Conservation (phyloP, 768 basidiomycete genomes). For the Lactarius sanguifluus region DNA sequence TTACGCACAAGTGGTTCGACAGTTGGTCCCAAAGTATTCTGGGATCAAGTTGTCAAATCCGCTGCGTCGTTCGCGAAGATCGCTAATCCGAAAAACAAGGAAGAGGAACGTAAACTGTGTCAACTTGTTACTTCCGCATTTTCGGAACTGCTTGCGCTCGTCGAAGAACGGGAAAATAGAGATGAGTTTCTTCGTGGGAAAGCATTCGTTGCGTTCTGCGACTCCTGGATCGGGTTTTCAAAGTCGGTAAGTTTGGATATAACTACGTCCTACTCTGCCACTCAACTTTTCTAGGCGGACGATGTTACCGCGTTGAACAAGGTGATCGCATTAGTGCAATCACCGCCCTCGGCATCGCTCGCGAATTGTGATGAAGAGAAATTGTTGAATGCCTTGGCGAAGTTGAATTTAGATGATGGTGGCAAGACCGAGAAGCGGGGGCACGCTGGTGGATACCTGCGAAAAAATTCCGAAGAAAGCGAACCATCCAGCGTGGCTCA, state of each 20-base stretch:
- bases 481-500: slow-evolving; percentile 13
- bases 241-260: slow-evolving; percentile 48
- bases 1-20: slow-evolving; percentile 49
- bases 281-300: slow-evolving; percentile 40
- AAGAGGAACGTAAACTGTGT: slow-evolving; percentile 21
- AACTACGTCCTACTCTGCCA: slow-evolving; percentile 3
- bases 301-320: slow-evolving; percentile 38
- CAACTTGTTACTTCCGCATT: slow-evolving; percentile 45
- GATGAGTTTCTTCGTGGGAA: slow-evolving; percentile 47
- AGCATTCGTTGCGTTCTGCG: slow-evolving; percentile 63
- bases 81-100: slow-evolving; percentile 10
- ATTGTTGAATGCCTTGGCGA: slow-evolving; percentile 17
- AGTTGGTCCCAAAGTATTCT: slow-evolving; percentile 55
- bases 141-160: slow-evolving; percentile 43
- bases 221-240: slow-evolving; percentile 70
- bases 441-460: neutral
- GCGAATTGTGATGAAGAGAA: slow-evolving; percentile 14
- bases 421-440: slow-evolving; percentile 1
- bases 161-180: slow-evolving; percentile 40
- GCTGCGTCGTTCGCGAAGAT: slow-evolving; percentile 42
- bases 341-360: slow-evolving; percentile 16
- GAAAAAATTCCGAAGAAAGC: neutral
- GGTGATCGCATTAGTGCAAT: slow-evolving; percentile 17
- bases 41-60: slow-evolving; percentile 65
- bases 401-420: slow-evolving; percentile 18